These are phyloP conservation scores for Pleurotus platypus DNA, from an alignment of 768 basidiomycete genomes.

Conservation along the genomic window DNA sequence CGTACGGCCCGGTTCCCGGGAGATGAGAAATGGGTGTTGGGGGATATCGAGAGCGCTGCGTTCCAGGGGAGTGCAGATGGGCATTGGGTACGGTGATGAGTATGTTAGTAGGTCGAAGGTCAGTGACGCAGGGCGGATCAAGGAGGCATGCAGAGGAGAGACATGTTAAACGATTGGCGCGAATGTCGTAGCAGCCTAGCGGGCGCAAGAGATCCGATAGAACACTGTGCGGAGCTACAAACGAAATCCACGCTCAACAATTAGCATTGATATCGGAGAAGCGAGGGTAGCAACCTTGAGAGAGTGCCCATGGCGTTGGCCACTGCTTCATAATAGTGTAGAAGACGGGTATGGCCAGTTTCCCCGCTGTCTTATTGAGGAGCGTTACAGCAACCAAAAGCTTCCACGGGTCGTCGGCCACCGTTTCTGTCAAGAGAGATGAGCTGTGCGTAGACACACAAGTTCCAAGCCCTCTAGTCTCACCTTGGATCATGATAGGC, in stretches of 20 bases:
- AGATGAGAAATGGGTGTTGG: slow-evolving; percentile 51
- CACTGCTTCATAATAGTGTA: slow-evolving; percentile 52
- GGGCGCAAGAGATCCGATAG: slow-evolving; percentile 43
- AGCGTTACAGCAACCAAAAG: slow-evolving; percentile 63
- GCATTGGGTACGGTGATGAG: slow-evolving; percentile 11
- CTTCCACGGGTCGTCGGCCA: slow-evolving; percentile 64
- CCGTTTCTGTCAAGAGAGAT: slow-evolving; percentile 34
- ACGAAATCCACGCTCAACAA: background rate
- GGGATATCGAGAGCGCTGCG: slow-evolving; percentile 32
- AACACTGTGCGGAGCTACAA: slow-evolving; percentile 38
- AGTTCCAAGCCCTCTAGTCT: background rate
- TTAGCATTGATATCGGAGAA: background rate
- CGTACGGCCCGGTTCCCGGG: slow-evolving; percentile 67
- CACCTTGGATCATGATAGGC: slow-evolving; percentile 39
- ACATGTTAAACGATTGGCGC: slow-evolving; percentile 50
- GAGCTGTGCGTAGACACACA: no score
- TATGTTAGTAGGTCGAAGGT: slow-evolving; percentile 13
- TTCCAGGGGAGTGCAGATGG: slow-evolving; percentile 1
- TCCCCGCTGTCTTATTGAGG: slow-evolving; percentile 68
- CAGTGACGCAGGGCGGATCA: slow-evolving; percentile 33
- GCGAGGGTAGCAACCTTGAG: slow-evolving; percentile 39
- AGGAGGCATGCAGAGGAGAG: slow-evolving; percentile 51
- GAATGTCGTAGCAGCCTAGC: slow-evolving; percentile 58
- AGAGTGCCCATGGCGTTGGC: slow-evolving; percentile 53
- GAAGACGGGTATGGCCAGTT: slow-evolving; percentile 63